A percentile compares a stretch with the other conserved stretches of the same genome.
Conservation (phyloP, 306 rosid species). For the Ochetophila trinervis region DNA sequence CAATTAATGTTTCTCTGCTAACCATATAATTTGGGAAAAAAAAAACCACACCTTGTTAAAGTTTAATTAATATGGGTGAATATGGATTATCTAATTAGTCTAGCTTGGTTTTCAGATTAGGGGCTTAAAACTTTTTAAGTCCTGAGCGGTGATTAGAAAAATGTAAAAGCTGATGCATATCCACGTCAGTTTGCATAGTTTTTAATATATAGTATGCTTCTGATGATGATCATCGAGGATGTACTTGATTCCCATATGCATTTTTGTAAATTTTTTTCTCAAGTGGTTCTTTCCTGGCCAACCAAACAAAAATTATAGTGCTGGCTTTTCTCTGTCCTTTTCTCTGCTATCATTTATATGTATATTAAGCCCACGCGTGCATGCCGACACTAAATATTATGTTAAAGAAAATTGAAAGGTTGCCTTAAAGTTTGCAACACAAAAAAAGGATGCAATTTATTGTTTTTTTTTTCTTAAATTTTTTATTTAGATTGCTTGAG, state of each 20-base stretch:
- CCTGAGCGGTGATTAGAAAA: constrained; percentile 19
- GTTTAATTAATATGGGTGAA: not conserved
- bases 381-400: constrained; percentile 24
- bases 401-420: not conserved
- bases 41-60: constrained; percentile 6
- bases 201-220: not conserved
- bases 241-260: constrained; percentile 14
- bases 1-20: constrained; percentile 29
- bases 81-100: constrained; percentile 27
- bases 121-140: constrained; percentile 26
- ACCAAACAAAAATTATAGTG: not conserved
- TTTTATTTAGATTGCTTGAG: constrained; percentile 8
- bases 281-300: not conserved
- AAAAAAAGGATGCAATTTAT: not conserved
- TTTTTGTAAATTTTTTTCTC: not conserved
- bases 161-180: constrained; percentile 30
- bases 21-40: constrained; percentile 19
- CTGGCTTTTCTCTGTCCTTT: not conserved
- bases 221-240: not conserved
- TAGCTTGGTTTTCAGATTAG: constrained; percentile 31
- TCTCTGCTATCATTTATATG: constrained; percentile 7
- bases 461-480: not conserved
- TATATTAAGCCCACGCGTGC: constrained; percentile 34
- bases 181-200: constrained; percentile 25
- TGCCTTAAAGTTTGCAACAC: constrained; percentile 6